Evolutionary conservation across 139 green algal genomes (phyloP).

Genomic region (Chlorokybus atmophyticus): DNA sequence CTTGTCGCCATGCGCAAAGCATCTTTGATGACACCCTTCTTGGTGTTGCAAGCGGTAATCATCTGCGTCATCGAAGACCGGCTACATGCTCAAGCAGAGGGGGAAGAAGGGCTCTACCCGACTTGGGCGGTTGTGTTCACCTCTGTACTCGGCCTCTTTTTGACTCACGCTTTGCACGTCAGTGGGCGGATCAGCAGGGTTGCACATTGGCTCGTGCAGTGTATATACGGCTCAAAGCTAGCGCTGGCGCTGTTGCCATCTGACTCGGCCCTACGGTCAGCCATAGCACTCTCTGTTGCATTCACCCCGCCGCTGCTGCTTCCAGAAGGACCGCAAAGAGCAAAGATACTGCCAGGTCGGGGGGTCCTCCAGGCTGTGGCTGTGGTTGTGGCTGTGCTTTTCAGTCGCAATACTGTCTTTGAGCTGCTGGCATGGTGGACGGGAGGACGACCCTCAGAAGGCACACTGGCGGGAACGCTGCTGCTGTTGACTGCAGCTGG

Average conservation of each 20-base stretch:
- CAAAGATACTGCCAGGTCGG: too few relatives aligned
- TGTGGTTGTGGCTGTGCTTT: too few relatives aligned
- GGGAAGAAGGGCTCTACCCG: slow-evolving; percentile 26
- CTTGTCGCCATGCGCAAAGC: too few relatives aligned
- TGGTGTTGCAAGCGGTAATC: slow-evolving; percentile 47
- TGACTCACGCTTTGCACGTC: slow-evolving; percentile 23
- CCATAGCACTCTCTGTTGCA: not conserved
- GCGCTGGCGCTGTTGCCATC: slow-evolving; percentile 74
- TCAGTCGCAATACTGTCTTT: too few relatives aligned
- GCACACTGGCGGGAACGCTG: too few relatives aligned
- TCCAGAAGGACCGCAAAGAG: slow-evolving; percentile 5
- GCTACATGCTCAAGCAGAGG: slow-evolving; percentile 38
- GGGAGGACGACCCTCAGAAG: too few relatives aligned
- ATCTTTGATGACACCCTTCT: too few relatives aligned
- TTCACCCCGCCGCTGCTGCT: not conserved
- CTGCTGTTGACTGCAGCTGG: too few relatives aligned
- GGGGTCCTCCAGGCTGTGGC: too few relatives aligned
- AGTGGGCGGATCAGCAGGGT: slow-evolving; percentile 9
- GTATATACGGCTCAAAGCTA: slow-evolving; percentile 67
- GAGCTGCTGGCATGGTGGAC: too few relatives aligned
- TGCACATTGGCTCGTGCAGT: slow-evolving; percentile 31
- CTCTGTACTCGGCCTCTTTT: slow-evolving; percentile 46
- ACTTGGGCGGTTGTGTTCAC: slow-evolving; percentile 72
- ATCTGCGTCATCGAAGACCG: slow-evolving; percentile 59
- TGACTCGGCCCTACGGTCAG: slow-evolving; percentile 15